phyloP scores from a whole-genome alignment of 164 flowering plant genomes.

The Magnolia kwangsiensis region DNA sequence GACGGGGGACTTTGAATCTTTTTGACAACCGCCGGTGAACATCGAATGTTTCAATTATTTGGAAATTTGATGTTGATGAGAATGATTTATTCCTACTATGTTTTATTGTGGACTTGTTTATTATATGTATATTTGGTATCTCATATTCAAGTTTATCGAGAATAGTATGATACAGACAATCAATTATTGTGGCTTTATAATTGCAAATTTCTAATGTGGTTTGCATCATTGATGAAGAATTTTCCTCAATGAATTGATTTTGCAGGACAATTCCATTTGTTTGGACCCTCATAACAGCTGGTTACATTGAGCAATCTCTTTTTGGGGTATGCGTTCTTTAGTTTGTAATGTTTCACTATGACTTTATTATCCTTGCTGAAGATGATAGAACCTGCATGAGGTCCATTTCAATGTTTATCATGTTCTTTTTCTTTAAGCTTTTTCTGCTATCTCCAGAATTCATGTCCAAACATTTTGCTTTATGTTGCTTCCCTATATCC shows the following conservation, averaged over 20 bases:
- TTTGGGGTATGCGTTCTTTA: constrained; percentile 55
- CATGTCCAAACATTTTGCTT: too few relatives aligned
- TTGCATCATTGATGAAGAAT: background rate
- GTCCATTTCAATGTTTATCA: background rate
- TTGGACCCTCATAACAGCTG: constrained; percentile 95
- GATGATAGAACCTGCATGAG: background rate
- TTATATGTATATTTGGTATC: background rate
- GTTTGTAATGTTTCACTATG: background rate
- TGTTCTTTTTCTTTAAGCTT: background rate
- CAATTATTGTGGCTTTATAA: background rate
- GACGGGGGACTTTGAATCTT: too few relatives aligned
- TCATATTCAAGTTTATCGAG: background rate
- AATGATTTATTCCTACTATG: background rate
- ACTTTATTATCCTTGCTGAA: background rate
- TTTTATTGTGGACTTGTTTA: background rate
- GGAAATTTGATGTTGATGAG: background rate
- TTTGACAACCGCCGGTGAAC: too few relatives aligned
- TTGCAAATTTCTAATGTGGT: background rate
- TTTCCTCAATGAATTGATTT: constrained; percentile 13
- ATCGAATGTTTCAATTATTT: too few relatives aligned
- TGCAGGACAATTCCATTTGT: constrained; percentile 94
- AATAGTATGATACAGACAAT: background rate
- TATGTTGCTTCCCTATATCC: too few relatives aligned
- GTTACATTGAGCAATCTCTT: constrained; percentile 76
- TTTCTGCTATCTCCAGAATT: background rate